Percentiles rank a stretch among this genome's conserved stretches.
phyloP scores from a whole-genome alignment of 2,329 filamentous ascomycete genomes.

The Alternaria brassicicola region DNA sequence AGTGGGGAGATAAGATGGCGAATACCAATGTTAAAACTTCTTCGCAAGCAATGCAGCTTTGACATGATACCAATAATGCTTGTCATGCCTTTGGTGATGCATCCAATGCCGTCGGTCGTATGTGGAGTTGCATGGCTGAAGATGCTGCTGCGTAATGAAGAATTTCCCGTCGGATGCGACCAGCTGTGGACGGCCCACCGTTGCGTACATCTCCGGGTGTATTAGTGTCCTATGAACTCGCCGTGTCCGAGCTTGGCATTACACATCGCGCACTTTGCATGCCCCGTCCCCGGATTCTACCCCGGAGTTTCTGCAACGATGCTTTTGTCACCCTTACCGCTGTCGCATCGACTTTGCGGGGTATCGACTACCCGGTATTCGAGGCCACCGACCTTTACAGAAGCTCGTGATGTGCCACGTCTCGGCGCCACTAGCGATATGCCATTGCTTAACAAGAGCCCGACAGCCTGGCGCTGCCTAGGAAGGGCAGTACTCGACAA shows the following conservation, averaged over 20 bases:
- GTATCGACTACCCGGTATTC: neutral
- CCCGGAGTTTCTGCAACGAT: constrained; percentile 5
- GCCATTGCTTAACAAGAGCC: neutral
- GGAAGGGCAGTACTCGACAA: neutral
- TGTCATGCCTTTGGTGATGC: neutral
- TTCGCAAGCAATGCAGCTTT: neutral
- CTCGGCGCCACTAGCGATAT: neutral
- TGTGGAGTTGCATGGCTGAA: neutral
- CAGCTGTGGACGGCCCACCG: neutral
- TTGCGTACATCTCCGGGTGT: neutral
- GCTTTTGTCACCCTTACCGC: neutral
- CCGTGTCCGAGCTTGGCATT: constrained; percentile 11
- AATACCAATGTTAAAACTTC: neutral
- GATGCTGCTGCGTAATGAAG: neutral
- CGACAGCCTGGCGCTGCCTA: neutral
- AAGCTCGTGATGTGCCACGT: constrained; percentile 3
- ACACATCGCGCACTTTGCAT: constrained; percentile 9
- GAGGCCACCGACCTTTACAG: neutral
- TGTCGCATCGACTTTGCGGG: neutral
- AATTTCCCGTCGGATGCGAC: constrained; percentile 11
- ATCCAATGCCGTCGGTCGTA: neutral
- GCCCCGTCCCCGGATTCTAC: constrained; percentile 10
- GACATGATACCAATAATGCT: neutral
- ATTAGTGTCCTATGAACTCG: neutral
- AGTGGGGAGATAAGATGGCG: neutral